Evolutionary conservation across 176 grass and related monocot species (phyloP).

Genomic region (Miscanthus lutarioriparius): DNA sequence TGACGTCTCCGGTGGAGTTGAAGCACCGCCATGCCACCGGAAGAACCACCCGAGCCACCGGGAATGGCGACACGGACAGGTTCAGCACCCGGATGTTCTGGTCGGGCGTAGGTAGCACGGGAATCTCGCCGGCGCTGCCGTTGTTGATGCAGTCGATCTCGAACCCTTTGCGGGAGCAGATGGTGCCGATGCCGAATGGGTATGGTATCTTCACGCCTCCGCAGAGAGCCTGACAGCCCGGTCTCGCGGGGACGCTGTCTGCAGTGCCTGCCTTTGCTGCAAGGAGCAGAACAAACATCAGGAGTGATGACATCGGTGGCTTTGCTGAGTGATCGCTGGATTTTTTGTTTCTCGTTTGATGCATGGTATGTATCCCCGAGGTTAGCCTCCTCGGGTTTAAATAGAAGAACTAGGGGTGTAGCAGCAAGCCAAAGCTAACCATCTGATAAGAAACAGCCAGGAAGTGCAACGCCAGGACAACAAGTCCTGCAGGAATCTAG

Average conservation of each 20-base stretch:
- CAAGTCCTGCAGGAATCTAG: too few relatives aligned
- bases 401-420: too few relatives aligned
- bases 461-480: too few relatives aligned
- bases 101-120: background rate
- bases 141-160: background rate
- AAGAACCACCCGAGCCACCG: background rate
- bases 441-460: too few relatives aligned
- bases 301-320: too few relatives aligned
- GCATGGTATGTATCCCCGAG: too few relatives aligned
- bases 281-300: background rate
- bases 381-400: too few relatives aligned
- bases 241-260: background rate
- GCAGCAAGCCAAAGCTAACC: too few relatives aligned
- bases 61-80: background rate
- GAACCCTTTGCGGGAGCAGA: background rate
- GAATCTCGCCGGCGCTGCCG: background rate
- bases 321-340: too few relatives aligned
- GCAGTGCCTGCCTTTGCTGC: background rate
- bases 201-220: background rate
- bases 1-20: background rate
- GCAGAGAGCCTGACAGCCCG: background rate
- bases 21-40: slow-evolving; percentile 8
- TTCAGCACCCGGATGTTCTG: background rate
- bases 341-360: too few relatives aligned
- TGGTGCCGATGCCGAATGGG: background rate